Base-by-base conservation (phyloP, 441 rosid genomes). In the Euphorbia schlechtendalii region DNA sequence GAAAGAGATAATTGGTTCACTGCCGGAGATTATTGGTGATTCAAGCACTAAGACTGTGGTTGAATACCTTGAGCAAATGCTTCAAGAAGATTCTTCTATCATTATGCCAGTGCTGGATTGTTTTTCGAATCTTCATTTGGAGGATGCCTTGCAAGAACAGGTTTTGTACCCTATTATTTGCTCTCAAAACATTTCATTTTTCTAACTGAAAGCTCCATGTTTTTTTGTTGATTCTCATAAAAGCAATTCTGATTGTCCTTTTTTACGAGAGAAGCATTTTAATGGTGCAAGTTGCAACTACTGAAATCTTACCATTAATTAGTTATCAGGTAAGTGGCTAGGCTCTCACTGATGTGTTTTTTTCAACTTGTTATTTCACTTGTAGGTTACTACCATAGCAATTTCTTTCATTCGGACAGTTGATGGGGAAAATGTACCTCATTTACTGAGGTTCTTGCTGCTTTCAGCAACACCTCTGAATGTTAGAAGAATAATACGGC, bases 21-120 rank as follows among this genome's bases (percentile, higher is more conserved):
- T 90, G 77, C 96, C 97, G 2, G 96, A 90, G 83, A 88, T 90
- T 66, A 79, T 90, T 9, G 94, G 90, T 20, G 92, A 84, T 76
- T 87, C 80, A 30, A 84, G 76, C 70, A 76, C 74, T 63, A 80
- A 68, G 52, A 63, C 69, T 58, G 84, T 90, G 57, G 74, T 90
- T 59, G 84, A 85, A 75, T 85, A 88, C 61, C 82, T 90, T 5
- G 90, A 83, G 64, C 79, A 84, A 65, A 77, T 88, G 92, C 90
- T 90, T 43, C 86, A 70, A 56, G 97, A 90, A 69, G 96, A 90
- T 80, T 83, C 90, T 12, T 70, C 81, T 54, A 74, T 90, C 55
- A 81, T 82, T 57, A 83, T 90, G 48, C 81, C 94, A 8, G 90
- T 85, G 48, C 86, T 90, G 11, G 96, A 90, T 74, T 81, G 90